These are phyloP conservation scores for Talaromyces nanjingensis DNA, from an alignment of 495 filamentous ascomycete genomes.

Conservation along the genomic window DNA sequence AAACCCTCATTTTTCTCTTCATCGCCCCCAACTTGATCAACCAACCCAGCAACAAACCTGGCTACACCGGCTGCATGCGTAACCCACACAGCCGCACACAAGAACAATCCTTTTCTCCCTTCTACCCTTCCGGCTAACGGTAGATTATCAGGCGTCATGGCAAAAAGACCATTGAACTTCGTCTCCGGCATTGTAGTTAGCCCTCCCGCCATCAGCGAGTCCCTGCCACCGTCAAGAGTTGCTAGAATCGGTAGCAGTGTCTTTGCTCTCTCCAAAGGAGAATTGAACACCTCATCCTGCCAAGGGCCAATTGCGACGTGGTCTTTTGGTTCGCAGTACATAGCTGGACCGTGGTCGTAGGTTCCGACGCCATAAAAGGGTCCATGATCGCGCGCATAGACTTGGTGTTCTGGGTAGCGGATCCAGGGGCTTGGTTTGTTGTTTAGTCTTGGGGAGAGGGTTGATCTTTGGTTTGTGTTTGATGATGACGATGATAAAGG, in stretches of 20 bases:
- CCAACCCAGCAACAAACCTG: conserved; percentile 16
- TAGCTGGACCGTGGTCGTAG: conserved; percentile 22
- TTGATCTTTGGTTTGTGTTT: background rate
- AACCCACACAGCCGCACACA: conserved; percentile 30
- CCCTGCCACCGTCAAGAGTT: background rate
- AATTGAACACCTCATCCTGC: conserved; percentile 18
- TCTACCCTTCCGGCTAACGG: conserved; percentile 25
- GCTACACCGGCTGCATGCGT: conserved; percentile 29
- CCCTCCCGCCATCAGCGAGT: background rate
- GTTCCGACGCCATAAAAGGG: conserved; percentile 25
- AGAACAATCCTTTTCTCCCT: conserved; percentile 17
- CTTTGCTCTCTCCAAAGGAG: conserved; percentile 16
- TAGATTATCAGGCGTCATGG: conserved; percentile 31
- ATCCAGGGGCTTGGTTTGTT: conserved; percentile 19
- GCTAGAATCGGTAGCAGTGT: conserved; percentile 8
- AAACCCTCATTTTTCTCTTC: conserved; percentile 11
- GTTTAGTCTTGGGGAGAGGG: conserved; percentile 5
- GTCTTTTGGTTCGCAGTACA: conserved; percentile 14
- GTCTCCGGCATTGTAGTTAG: conserved; percentile 5
- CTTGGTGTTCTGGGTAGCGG: conserved; percentile 29
- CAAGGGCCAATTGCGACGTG: conserved; percentile 22
- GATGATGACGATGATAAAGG: background rate
- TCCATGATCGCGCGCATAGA: conserved; percentile 29
- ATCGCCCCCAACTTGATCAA: conserved; percentile 15
- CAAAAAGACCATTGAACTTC: conserved; percentile 30